Percentiles rank a stretch among this genome's conserved stretches.
Evolutionary conservation across 495 filamentous ascomycete genomes (phyloP).

Genomic region (Trichocladium uniseriatum): DNA sequence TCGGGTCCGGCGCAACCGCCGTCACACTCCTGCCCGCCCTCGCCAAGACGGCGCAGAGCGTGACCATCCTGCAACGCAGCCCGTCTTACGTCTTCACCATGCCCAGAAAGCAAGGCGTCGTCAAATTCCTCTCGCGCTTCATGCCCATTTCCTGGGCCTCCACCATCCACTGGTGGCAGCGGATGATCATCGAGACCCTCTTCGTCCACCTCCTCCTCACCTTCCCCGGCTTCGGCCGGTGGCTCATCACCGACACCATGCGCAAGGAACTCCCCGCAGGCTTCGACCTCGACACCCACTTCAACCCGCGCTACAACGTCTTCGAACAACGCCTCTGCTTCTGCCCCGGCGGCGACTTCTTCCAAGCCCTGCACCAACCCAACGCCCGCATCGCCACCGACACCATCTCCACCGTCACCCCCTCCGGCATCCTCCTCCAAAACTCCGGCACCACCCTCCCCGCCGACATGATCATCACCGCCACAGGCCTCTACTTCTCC

Average conservation of each 20-base stretch:
- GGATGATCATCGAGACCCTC: constrained; percentile 23
- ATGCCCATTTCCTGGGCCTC: constrained; percentile 33
- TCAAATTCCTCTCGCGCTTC: constrained; percentile 22
- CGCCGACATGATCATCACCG: constrained; percentile 66
- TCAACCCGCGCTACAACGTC: constrained; percentile 60
- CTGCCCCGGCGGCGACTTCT: constrained; percentile 66
- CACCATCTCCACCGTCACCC: constrained; percentile 54
- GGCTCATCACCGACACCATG: constrained; percentile 36
- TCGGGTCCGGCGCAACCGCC: constrained; percentile 51
- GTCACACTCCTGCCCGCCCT: constrained; percentile 46
- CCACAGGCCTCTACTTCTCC: constrained; percentile 57
- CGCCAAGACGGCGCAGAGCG: constrained; percentile 37
- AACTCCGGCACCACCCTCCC: constrained; percentile 49
- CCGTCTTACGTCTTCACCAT: constrained; percentile 50
- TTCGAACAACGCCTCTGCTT: constrained; percentile 70
- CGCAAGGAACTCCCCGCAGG: constrained; percentile 43
- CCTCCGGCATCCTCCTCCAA: constrained; percentile 47
- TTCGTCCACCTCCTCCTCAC: constrained; percentile 20
- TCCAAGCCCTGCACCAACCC: constrained; percentile 46
- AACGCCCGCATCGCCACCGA: constrained; percentile 59
- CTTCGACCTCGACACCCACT: constrained; percentile 55
- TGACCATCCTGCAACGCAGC: constrained; percentile 51
- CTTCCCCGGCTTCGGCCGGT: constrained; percentile 45
- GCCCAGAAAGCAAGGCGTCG: constrained; percentile 30
- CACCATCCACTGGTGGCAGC: constrained; percentile 29